A percentile compares a stretch with the other conserved stretches of the same genome.
phyloP scores from a whole-genome alignment of 352 stramenopile species.

The Phytophthora foliorum region DNA sequence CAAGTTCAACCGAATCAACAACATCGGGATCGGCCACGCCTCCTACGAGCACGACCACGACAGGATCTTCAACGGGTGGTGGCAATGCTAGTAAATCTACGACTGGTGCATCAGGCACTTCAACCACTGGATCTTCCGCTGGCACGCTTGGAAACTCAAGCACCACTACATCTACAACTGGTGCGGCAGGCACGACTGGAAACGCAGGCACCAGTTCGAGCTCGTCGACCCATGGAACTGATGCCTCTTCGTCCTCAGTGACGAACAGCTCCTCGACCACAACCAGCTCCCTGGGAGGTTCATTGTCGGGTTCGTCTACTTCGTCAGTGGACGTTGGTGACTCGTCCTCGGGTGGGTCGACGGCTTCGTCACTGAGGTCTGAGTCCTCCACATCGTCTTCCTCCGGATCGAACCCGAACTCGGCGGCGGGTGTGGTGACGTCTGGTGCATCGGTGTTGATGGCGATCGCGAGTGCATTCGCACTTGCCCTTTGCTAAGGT shows the following conservation, averaged over 20 bases:
- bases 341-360: constrained; percentile 18
- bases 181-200: too few relatives aligned
- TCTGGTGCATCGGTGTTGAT: constrained; percentile 9
- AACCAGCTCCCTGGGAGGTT: constrained; percentile 5
- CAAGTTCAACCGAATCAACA: too few relatives aligned
- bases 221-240: constrained; percentile 13
- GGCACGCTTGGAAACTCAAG: too few relatives aligned
- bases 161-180: too few relatives aligned
- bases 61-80: not conserved
- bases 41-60: not conserved
- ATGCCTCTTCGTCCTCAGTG: constrained; percentile 7
- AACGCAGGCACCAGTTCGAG: constrained; percentile 18
- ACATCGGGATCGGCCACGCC: constrained; percentile 7
- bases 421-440: constrained; percentile 3
- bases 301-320: constrained; percentile 8
- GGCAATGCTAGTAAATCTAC: not conserved
- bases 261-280: constrained; percentile 15
- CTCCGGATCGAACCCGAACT: constrained; percentile 20
- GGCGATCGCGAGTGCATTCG: constrained; percentile 15
- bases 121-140: too few relatives aligned
- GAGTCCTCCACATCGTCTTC: constrained; percentile 23
- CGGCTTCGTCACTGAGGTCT: constrained; percentile 12
- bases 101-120: not conserved
- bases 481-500: constrained; percentile 14
- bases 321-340: constrained; percentile 28